A percentile compares a stretch with the other conserved stretches of the same genome.
These are phyloP conservation scores for Solanum arcanum DNA, from an alignment of 257 asterid species.

Conservation along the genomic window DNA sequence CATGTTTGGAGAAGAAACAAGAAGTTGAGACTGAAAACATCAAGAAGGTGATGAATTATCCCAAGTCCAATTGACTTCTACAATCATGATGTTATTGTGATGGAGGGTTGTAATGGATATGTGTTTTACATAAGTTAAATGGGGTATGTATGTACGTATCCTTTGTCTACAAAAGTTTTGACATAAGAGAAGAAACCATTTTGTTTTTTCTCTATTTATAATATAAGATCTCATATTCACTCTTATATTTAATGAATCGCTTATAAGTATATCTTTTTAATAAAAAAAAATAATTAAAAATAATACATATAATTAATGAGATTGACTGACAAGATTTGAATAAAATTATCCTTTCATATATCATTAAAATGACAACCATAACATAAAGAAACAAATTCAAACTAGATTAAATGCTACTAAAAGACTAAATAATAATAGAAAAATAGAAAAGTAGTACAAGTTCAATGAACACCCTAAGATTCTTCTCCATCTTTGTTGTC, in stretches of 20 bases:
- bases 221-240: too few species aligned
- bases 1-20: neutral
- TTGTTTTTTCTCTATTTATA: neutral
- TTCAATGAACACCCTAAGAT: neutral
- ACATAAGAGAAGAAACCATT: neutral
- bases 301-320: too few species aligned
- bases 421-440: too few species aligned
- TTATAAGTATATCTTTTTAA: too few species aligned
- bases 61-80: neutral
- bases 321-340: neutral
- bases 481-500: neutral
- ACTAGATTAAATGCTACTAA: neutral
- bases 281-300: too few species aligned
- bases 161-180: too few species aligned
- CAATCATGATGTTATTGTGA: neutral
- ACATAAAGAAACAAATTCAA: neutral
- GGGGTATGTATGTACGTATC: too few species aligned
- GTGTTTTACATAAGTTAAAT: neutral
- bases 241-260: too few species aligned
- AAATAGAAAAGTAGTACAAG: neutral
- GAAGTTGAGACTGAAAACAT: neutral
- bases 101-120: neutral
- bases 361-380: too few species aligned
- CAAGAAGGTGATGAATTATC: neutral
- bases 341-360: too few species aligned